phyloP scores from a whole-genome alignment of 2,329 filamentous ascomycete species.

The Myrmaecium sp. region DNA sequence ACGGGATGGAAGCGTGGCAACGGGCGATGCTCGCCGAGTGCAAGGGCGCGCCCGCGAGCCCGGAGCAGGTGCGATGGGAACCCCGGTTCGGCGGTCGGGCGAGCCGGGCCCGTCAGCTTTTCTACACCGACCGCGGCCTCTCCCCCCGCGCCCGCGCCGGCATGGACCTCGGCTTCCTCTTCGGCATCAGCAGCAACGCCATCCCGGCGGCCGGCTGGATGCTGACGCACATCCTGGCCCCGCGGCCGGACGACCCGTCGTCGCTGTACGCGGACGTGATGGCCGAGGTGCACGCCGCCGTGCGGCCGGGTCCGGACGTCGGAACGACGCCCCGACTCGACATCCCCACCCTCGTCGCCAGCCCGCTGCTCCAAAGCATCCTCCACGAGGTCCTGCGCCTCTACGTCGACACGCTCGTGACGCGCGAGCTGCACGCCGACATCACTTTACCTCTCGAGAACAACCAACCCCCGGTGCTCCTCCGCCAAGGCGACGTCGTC shows the following conservation, averaged over 20 bases:
- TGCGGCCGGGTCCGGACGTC: slow-evolving; percentile 9
- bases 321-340: too few relatives aligned
- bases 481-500: slow-evolving; percentile 6
- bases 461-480: slow-evolving; percentile 1
- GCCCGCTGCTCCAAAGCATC: slow-evolving; percentile 17
- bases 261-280: slow-evolving; percentile 11
- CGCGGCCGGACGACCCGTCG: slow-evolving; percentile 7
- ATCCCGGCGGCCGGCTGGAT: slow-evolving; percentile 17
- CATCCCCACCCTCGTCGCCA: slow-evolving; percentile 10
- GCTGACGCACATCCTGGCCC: slow-evolving; percentile 16
- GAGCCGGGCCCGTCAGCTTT: slow-evolving; percentile 12
- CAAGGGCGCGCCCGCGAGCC: slow-evolving; percentile 1
- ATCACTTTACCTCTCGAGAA: slow-evolving; percentile 11
- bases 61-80: slow-evolving; percentile 10
- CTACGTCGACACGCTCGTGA: slow-evolving; percentile 15
- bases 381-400: slow-evolving; percentile 17
- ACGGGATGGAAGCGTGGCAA: slow-evolving; percentile 13
- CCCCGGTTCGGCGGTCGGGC: slow-evolving; percentile 13
- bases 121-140: slow-evolving; percentile 10
- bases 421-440: slow-evolving; percentile 12
- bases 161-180: slow-evolving; percentile 15
- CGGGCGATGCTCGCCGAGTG: slow-evolving; percentile 3
- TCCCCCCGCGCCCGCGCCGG: slow-evolving; percentile 8
- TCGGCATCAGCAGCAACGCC: slow-evolving; percentile 14
- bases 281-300: slow-evolving; percentile 10